Evolutionary conservation across 441 rosid species (phyloP).

Genomic region (Jatropha multifida): DNA sequence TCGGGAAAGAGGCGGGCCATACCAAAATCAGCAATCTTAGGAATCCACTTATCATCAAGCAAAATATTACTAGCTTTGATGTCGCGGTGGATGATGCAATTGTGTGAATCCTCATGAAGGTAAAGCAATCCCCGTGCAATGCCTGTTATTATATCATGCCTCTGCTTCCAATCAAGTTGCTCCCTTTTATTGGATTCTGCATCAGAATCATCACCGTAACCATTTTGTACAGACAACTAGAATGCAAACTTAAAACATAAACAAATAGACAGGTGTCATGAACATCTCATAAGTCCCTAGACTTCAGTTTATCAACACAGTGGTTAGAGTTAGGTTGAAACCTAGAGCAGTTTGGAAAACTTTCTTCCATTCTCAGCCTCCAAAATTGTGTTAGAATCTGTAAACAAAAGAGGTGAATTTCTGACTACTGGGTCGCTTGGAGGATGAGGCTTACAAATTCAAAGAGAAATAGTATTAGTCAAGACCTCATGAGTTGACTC

Average conservation of each 20-base stretch:
- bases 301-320: conserved; percentile 8
- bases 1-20: conserved; percentile 99
- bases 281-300: background rate
- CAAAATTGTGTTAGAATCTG: conserved; percentile 13
- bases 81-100: conserved; percentile 85
- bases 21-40: conserved; percentile 97
- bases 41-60: conserved; percentile 88
- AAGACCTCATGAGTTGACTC: background rate
- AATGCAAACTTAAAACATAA: background rate
- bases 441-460: conserved; percentile 3
- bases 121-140: conserved; percentile 83
- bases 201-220: conserved; percentile 16
- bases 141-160: conserved; percentile 71
- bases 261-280: background rate
- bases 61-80: conserved; percentile 91
- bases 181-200: conserved; percentile 49
- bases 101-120: conserved; percentile 82
- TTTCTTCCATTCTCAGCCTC: conserved; percentile 8
- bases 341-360: background rate
- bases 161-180: conserved; percentile 73
- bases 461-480: conserved; percentile 6
- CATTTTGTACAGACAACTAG: conserved; percentile 11
- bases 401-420: conserved; percentile 11
- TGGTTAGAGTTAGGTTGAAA: conserved; percentile 19
- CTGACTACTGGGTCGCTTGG: background rate